Conservation (phyloP, 345 rosid species). For the Capsella bursapastoris region DNA sequence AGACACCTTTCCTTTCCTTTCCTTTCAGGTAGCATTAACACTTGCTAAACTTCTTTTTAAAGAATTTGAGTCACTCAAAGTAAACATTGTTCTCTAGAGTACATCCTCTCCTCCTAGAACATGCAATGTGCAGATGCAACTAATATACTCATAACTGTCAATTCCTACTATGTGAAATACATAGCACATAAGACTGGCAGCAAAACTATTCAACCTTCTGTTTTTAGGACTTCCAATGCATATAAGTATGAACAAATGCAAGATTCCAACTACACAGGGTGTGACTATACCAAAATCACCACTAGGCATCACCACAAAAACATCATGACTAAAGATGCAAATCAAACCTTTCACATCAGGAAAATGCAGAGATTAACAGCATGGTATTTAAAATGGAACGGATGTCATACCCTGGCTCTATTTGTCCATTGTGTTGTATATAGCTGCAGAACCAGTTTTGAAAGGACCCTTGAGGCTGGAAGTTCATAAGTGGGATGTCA, state of each 20-base stretch:
- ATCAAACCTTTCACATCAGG: not conserved
- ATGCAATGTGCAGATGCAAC: not conserved
- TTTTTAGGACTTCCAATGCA: not conserved
- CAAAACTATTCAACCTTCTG: not conserved
- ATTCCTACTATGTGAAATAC: not conserved
- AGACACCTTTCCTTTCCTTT: not conserved
- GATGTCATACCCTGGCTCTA: not conserved
- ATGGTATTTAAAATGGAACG: not conserved
- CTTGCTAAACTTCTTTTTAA: not conserved
- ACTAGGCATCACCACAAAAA: not conserved
- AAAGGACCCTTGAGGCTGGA: not conserved
- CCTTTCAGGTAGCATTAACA: not conserved
- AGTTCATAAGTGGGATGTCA: not conserved
- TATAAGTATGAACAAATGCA: not conserved
- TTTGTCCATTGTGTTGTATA: not conserved
- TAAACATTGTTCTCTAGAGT: not conserved
- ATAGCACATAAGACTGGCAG: not conserved
- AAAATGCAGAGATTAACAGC: not conserved
- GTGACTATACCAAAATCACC: not conserved
- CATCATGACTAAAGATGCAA: not conserved
- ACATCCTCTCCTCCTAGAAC: not conserved
- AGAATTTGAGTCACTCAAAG: not conserved
- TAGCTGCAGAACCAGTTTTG: not conserved
- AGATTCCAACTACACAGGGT: not conserved
- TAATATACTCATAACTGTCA: not conserved